These are phyloP conservation scores for Trichoderma brevicompactum DNA, from an alignment of 2,329 filamentous ascomycete genomes.

Conservation along the genomic window DNA sequence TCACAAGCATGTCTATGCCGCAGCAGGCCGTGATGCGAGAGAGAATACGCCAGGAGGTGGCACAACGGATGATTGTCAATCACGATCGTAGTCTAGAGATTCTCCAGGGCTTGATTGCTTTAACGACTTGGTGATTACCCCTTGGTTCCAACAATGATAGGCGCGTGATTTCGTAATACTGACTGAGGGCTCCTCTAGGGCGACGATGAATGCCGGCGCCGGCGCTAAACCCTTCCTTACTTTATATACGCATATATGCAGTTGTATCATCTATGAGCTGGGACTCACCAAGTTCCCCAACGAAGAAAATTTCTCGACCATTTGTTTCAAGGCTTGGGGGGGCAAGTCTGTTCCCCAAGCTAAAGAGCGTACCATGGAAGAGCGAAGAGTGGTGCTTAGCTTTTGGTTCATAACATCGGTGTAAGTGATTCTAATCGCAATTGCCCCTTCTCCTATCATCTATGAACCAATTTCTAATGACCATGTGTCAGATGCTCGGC, in stretches of 20 bases:
- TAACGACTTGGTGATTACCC: constrained; percentile 46
- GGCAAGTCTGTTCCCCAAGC: constrained; percentile 35
- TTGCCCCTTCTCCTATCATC: neutral
- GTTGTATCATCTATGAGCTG: constrained; percentile 52
- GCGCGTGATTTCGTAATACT: neutral
- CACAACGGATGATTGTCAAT: constrained; percentile 52
- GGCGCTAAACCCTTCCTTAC: constrained; percentile 50
- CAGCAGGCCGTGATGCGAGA: constrained; percentile 48
- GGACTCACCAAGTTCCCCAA: constrained; percentile 47
- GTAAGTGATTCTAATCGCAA: constrained; percentile 34
- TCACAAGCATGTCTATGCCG: constrained; percentile 49
- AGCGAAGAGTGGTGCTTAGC: constrained; percentile 53
- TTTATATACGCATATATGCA: constrained; percentile 49
- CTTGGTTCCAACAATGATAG: constrained; percentile 31
- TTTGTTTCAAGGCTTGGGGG: constrained; percentile 45
- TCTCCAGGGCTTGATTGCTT: constrained; percentile 54
- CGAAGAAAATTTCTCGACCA: constrained; percentile 44
- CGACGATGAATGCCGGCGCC: constrained; percentile 44
- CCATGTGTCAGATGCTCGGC: constrained; percentile 39
- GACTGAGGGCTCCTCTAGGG: constrained; percentile 38
- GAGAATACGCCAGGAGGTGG: constrained; percentile 49
- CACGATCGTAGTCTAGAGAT: constrained; percentile 57
- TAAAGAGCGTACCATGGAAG: constrained; percentile 52
- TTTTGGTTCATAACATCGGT: constrained; percentile 49
- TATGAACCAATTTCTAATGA: neutral